These are phyloP conservation scores for Escallonia rubra DNA, from an alignment of 129 eudicot species.

Conservation along the genomic window DNA sequence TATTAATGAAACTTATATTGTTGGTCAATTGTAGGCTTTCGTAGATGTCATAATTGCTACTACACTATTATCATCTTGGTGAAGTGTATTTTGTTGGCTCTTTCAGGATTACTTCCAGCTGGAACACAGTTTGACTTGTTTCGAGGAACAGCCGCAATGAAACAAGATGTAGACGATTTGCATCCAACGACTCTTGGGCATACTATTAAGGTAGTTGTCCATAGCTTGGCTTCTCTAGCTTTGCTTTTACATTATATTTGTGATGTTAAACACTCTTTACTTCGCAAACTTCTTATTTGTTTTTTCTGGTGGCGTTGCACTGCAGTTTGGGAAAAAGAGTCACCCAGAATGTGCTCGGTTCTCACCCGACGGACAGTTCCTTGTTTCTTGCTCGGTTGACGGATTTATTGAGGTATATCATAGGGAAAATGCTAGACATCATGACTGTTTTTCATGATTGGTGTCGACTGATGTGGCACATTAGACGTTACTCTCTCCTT, in stretches of 20 bases:
- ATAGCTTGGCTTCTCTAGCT: not conserved
- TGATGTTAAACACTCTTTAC: not conserved
- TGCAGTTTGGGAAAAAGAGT: constrained; percentile 96
- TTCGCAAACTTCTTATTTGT: not conserved
- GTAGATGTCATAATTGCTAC: not conserved
- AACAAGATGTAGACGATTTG: constrained; percentile 96
- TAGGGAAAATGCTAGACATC: too few relatives aligned
- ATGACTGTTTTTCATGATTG: too few relatives aligned
- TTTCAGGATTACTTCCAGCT: constrained; percentile 92
- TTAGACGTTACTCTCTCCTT: too few relatives aligned
- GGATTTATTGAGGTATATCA: constrained; percentile 86
- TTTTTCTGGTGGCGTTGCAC: constrained; percentile 10
- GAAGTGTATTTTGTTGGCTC: constrained; percentile 17
- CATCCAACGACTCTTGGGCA: constrained; percentile 82
- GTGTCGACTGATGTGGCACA: too few relatives aligned
- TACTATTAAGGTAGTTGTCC: constrained; percentile 62
- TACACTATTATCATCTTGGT: not conserved
- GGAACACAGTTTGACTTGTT: constrained; percentile 98
- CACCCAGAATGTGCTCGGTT: constrained; percentile 93
- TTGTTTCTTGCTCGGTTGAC: constrained; percentile 96
- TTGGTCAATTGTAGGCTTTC: too few relatives aligned
- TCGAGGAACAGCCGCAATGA: constrained; percentile 99
- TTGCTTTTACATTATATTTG: not conserved
- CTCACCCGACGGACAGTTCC: constrained; percentile 98
- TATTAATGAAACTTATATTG: too few relatives aligned